A percentile compares a stretch with the other conserved stretches of the same genome.
Conservation (phyloP, 352 stramenopile genomes). For the Phytopythium chamaehyphon region DNA sequence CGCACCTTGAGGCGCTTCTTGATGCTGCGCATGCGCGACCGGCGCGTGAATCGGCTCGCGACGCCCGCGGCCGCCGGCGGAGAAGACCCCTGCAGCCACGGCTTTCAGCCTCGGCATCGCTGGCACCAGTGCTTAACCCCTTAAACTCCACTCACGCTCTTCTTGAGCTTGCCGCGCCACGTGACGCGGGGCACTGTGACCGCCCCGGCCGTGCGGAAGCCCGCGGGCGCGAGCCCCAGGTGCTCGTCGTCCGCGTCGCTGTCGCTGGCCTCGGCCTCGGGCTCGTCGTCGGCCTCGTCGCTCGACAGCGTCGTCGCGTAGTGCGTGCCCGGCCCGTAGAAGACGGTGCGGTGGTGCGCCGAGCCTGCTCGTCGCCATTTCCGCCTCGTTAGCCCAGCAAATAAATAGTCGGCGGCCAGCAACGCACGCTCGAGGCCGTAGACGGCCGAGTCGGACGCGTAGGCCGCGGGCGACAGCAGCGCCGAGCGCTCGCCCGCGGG, state of each 20-base stretch:
- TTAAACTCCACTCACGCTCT: neutral
- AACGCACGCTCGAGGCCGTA: neutral
- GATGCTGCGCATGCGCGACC: conserved; percentile 79
- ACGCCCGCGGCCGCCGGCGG: neutral
- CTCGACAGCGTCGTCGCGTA: conserved; percentile 38
- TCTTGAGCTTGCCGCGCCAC: conserved; percentile 4
- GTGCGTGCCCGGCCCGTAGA: conserved; percentile 48
- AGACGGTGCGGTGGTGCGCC: conserved; percentile 42
- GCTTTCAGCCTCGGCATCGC: neutral
- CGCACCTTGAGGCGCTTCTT: conserved; percentile 63
- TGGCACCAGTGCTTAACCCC: no score
- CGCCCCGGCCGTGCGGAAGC: neutral
- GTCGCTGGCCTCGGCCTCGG: neutral
- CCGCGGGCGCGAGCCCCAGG: neutral
- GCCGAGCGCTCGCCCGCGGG: neutral
- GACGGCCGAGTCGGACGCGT: neutral
- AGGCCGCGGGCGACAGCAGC: neutral
- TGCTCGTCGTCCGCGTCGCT: neutral
- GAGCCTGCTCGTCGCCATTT: neutral
- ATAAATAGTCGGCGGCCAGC: no score
- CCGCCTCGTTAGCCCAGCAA: no score
- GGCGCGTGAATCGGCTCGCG: conserved; percentile 70
- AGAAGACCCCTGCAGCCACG: neutral
- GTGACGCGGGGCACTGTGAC: neutral
- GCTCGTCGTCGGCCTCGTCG: conserved; percentile 25